Evolutionary conservation across 495 filamentous ascomycete species (phyloP), one percentile per base, ranked within the genome.

Genomic region (Penicillium argentinense): DNA sequence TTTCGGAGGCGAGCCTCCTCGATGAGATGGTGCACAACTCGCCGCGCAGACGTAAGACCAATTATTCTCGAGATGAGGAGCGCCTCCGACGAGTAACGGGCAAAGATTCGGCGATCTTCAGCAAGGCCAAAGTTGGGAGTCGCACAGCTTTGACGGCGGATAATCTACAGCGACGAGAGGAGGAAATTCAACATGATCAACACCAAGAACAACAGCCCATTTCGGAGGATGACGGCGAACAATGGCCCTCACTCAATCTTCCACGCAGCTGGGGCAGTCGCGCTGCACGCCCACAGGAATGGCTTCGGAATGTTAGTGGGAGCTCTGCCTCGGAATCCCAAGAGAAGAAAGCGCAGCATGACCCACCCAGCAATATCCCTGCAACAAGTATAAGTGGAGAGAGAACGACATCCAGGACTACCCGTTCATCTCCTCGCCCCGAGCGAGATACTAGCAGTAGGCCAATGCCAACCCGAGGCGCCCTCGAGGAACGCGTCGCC

Each of bases 261-360:
- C 84, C 84, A 23, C 59, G 59, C 40, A 71, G 65, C 17, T 88
- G 84, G 84, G 83, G 80, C 9, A 65, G 71, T 40, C 80, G 75
- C 48, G 79, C 69, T 19, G 75, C 60, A 36, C 62, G 63, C 29
- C 67, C 66, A 17, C 68, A 63, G n/a, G 74, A 78, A 42, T 86
- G 83, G 83, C 51, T 82, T 44, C 71, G 67, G 16, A 71, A 59
- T 29, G 56, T 67, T 25, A 65, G 57, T 19, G 47, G 50, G 17
- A 62, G 49, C 7, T 60, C 42, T 28, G 43, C 54, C 21, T 52
- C 68, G 34, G 49, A 64, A 39, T 39, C 60, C 49, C 40, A 51
- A 44, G 63, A 39, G 54, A 62, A 5, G 34, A 49, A 23, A 5
- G 33, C 30, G 34, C 54, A 43, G 12, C 25, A 41, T 30, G 45